A percentile compares a stretch with the other conserved stretches of the same genome.
These are phyloP conservation scores for Termitomyces sp. DNA, from an alignment of 768 basidiomycete species.

Conservation along the genomic window DNA sequence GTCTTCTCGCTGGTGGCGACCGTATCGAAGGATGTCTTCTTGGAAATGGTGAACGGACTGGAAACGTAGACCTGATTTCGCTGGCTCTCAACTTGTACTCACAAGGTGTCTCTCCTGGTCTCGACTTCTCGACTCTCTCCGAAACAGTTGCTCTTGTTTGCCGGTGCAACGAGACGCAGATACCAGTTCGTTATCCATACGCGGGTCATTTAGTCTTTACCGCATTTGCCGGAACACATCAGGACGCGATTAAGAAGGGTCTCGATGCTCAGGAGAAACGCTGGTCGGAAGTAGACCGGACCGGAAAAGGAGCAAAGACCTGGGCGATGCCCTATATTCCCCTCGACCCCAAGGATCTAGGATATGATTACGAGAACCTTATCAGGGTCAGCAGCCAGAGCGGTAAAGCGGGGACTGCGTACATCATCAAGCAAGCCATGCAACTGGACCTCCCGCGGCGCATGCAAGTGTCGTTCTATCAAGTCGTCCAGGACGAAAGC, in stretches of 20 bases:
- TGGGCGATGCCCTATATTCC: slow-evolving; percentile 86
- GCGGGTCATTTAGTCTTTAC: slow-evolving; percentile 84
- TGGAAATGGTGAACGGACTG: too few relatives aligned
- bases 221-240: slow-evolving; percentile 81
- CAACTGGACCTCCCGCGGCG: slow-evolving; percentile 73
- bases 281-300: slow-evolving; percentile 42
- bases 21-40: too few relatives aligned
- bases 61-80: too few relatives aligned
- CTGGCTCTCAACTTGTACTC: too few relatives aligned
- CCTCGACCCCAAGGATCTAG: slow-evolving; percentile 80
- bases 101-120: too few relatives aligned
- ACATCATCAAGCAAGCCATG: slow-evolving; percentile 74
- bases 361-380: slow-evolving; percentile 81
- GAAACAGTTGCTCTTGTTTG: too few relatives aligned
- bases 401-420: slow-evolving; percentile 82
- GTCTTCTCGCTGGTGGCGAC: too few relatives aligned
- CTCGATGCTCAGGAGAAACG: slow-evolving; percentile 59
- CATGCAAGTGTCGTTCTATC: slow-evolving; percentile 81
- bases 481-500: slow-evolving; percentile 66
- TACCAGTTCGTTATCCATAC: slow-evolving; percentile 80
- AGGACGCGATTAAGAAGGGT: slow-evolving; percentile 87
- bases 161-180: too few relatives aligned
- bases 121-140: too few relatives aligned
- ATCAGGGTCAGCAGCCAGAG: slow-evolving; percentile 87
- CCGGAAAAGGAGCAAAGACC: slow-evolving; percentile 36